phyloP scores from a whole-genome alignment of 495 filamentous ascomycete species.

The Podospora sp. region DNA sequence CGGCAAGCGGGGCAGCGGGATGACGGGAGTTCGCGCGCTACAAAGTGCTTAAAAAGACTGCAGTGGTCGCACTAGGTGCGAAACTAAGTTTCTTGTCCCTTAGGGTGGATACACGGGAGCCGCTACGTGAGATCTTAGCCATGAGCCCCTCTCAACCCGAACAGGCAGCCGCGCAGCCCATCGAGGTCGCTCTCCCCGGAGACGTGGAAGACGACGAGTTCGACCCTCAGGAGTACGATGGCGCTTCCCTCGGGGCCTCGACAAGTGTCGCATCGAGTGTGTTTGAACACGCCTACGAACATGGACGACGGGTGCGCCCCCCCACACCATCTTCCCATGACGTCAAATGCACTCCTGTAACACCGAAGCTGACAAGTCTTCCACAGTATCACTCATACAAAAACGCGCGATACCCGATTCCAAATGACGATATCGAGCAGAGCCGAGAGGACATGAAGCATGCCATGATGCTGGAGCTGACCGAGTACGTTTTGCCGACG shows the following conservation, averaged over 20 bases:
- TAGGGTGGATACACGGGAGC: no score
- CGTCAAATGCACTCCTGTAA: not conserved
- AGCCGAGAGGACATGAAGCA: conserved; percentile 49
- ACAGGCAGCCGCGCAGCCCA: not conserved
- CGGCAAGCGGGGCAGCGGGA: no score
- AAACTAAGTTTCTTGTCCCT: no score
- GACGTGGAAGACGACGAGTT: conserved; percentile 26
- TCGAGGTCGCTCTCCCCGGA: conserved; percentile 16
- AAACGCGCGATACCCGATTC: conserved; percentile 58
- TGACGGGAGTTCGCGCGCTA: no score
- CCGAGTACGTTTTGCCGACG: conserved; percentile 29
- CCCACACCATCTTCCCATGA: not conserved
- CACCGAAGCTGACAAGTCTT: conserved; percentile 23
- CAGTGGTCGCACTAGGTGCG: no score
- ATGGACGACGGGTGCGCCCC: conserved; percentile 53
- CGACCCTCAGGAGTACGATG: conserved; percentile 25
- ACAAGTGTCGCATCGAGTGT: conserved; percentile 45
- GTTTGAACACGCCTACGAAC: conserved; percentile 48
- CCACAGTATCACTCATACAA: conserved; percentile 50
- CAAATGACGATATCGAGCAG: conserved; percentile 56
- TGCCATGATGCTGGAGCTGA: conserved; percentile 34
- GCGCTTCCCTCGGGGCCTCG: conserved; percentile 25
- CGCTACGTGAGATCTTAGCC: no score
- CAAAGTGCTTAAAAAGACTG: no score
- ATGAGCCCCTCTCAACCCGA: not conserved